Base-by-base conservation (phyloP, 192 early-diverging fungal species). In the Oehlia diaphana region DNA sequence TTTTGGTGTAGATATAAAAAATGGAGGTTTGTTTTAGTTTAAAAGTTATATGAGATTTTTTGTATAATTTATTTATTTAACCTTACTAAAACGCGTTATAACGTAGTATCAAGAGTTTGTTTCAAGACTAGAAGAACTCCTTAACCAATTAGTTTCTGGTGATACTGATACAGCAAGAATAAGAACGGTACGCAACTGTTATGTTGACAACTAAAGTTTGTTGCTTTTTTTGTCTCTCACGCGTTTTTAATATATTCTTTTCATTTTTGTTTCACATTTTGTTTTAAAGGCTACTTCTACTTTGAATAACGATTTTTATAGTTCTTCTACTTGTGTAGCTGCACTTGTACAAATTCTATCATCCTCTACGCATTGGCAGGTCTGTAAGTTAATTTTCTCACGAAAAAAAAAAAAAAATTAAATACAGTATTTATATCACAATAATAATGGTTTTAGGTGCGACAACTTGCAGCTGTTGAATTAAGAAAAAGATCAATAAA, bases 391-490 rank as follows among this genome's bases (percentile, higher is more conserved):
- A 13, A 12, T 28, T 37, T 35, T 69, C 14, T 69, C 5, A n/a
- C 28, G 5, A 12, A 35, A 19, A 21, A 69, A 69, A 31, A 31
- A 31, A 31, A 31, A 31, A 31, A 31, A 31, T 31, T 31, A 31
- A 31, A 31, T 31, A 31, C 2, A 31, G 1, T 31, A 31, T 31
- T 31, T 31, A 31, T 31, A 31, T 31, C 31, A 26, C 26, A 26
- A 26, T n/a, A 23, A 31, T 14, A 4, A 12, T n/a, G 58, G 14
- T 28, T 37, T 37, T 76, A 86, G 84, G 77, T 97, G 50, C 93
- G 95, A 62, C 95, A 96, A 83, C 86, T 97, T 65, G 92, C 95
- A 39, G 92, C 95, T 5, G 95, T 97, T 33, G 96, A 97, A 87
- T 88, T 94, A 77, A 92, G 94, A 77, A 97, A 97, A 82, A 91